Base-by-base conservation (phyloP, 495 filamentous ascomycete species). In the Lasiosphaeria ovina region DNA sequence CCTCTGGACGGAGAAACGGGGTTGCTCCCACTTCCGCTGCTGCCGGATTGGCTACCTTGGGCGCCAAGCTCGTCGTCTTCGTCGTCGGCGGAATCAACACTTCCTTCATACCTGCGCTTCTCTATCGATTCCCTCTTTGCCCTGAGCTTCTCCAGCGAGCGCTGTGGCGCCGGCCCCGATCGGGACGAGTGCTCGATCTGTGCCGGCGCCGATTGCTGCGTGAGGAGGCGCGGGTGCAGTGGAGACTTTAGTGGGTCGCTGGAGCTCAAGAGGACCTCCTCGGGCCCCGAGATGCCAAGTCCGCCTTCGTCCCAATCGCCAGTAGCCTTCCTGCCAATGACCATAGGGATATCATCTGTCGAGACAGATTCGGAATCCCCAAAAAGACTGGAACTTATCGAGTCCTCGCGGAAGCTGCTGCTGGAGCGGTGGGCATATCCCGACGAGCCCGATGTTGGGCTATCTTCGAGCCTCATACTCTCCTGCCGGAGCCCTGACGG, bases 31-130 rank as follows among this genome's bases (percentile, higher is more conserved):
- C 57, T 57, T 9, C 51, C 54, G 53, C 61, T 57, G 54, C 87
- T 62, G 60, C 83, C 87, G 62, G 80, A 81, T 12, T 82, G 74
- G 31, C 86, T 81, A 6, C 81, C 76, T 35, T 80, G 80, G 32
- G 35, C 61, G 8, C 89, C 90, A 10, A 95, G 83, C 66, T 95
- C 92, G 54, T 96, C 92, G 54, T 97, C 92, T 73, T 97, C 92
- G 66, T 96, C 92, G 66, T 95, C 92, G 0, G 91, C 91, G 35
- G 90, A 95, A 66, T 94, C 91, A 4, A 74, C 69, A 11, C 84
- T 90, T 63, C 89, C 86, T 61, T 96, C 91, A 59, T 87, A 79
- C 9, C 87, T 83, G 56, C 87, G 83, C 61, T 84, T 89, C 69
- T 94, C 91, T 17, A 92, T 74, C 10, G 87, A 88, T 55, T 91